Base-by-base conservation (phyloP, 2,329 filamentous ascomycete species). In the Xylariaceae sp. region DNA sequence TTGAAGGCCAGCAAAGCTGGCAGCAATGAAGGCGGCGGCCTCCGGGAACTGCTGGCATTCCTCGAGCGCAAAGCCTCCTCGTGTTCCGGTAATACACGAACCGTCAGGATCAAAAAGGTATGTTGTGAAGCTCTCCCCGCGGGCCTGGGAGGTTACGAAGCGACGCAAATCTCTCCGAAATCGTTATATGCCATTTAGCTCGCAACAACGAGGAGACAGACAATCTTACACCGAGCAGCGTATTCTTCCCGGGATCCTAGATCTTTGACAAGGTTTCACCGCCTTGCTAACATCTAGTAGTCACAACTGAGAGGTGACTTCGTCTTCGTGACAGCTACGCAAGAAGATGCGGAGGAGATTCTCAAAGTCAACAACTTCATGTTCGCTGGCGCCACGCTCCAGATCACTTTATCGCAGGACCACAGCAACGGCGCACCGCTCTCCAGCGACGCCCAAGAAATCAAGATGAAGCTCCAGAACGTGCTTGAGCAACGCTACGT, bases 401-500 rank as follows among this genome's bases (percentile, higher is more conserved):
- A 73, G 42, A 71, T 79, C 48, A 66, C 71, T 31, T 71, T 70
- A 45, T 63, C 66, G 19, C 50, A 63, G 27, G 60, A 61, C 34
- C 59, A 67, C 31, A 70, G 71, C n/a, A 59, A 68, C 42, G 63
- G 63, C 5, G 67, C 34, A 27, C 21, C 69, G 5, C 58, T 74
- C 27, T 78, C 74, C 13, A 63, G 67, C 26, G 65, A 66, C 31
- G 70, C 78, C 3, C 66, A 75, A 34, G 76, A 83, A 49, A 73
- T 79, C n/a, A 82, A 81, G 59, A 68, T 75, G 16, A 79, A 81
- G 50, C 74, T 96, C 41, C 78, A 79, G 49, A 65, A 67, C 12
- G 81, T 96, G 46, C 72, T 98, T 11, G 74, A 74, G 38, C 74
- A 76, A 38, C 82, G 92, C 34, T 97, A 95, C 64, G 70, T 85